Evolutionary conservation across 345 rosid genomes (phyloP).

Genomic region (Euphorbia pulcherrima): DNA sequence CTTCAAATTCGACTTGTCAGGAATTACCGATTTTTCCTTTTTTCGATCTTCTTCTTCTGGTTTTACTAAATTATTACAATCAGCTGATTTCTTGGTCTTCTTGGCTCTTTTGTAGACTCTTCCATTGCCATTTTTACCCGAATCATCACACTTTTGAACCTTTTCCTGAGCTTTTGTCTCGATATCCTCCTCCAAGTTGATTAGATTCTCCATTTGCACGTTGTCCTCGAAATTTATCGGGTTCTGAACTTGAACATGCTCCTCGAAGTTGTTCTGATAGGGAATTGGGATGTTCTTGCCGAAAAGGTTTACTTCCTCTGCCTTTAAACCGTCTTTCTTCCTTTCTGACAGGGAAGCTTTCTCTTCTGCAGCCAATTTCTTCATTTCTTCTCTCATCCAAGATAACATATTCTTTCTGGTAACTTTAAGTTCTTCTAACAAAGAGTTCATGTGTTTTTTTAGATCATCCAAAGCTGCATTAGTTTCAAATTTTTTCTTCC

Average conservation of each 20-base stretch:
- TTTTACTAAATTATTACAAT: constrained; percentile 13
- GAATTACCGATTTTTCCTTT: constrained; percentile 20
- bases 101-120: constrained; percentile 13
- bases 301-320: constrained; percentile 20
- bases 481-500: constrained; percentile 25
- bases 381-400: constrained; percentile 55
- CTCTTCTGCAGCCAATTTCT: constrained; percentile 34
- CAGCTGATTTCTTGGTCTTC: constrained; percentile 14
- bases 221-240: constrained; percentile 10
- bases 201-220: constrained; percentile 15
- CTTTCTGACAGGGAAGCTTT: constrained; percentile 8
- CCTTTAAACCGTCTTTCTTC: constrained; percentile 14
- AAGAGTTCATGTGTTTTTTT: constrained; percentile 35
- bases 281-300: constrained; percentile 21
- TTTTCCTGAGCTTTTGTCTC: constrained; percentile 16
- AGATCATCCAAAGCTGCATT: constrained; percentile 33
- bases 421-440: constrained; percentile 46
- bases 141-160: constrained; percentile 8
- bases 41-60: constrained; percentile 22
- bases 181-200: constrained; percentile 15
- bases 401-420: constrained; percentile 38
- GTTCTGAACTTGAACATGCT: constrained; percentile 15
- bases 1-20: constrained; percentile 18
- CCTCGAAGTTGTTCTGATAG: constrained; percentile 18
- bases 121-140: constrained; percentile 15